Conservation (phyloP, 176 grass and related monocot species). For the Bolboschoenus planiculmis region DNA sequence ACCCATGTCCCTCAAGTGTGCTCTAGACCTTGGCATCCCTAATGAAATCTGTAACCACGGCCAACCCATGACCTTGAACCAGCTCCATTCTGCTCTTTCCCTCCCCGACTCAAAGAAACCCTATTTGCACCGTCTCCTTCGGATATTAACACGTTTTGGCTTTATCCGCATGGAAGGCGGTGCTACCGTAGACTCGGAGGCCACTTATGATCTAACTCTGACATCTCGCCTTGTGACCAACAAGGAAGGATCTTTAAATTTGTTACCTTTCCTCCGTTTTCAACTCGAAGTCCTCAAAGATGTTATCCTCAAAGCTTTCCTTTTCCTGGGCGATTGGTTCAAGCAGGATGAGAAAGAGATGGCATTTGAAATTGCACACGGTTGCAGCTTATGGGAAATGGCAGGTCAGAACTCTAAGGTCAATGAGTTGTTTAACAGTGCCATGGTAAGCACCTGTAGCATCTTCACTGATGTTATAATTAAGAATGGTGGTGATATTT, state of each 20-base stretch:
- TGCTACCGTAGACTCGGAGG: background rate
- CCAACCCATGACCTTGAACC: constrained; percentile 2
- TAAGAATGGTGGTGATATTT: background rate
- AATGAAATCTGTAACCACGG: constrained; percentile 36
- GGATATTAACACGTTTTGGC: background rate
- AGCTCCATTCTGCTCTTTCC: constrained; percentile 8
- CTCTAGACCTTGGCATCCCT: constrained; percentile 31
- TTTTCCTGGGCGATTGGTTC: constrained; percentile 31
- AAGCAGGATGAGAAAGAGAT: background rate
- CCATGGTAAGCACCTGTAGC: constrained; percentile 9
- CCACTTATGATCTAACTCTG: constrained; percentile 22
- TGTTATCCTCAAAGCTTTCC: background rate
- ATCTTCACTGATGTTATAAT: background rate
- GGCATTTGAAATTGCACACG: constrained; percentile 14
- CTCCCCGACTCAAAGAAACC: constrained; percentile 15
- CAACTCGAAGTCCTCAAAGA: background rate
- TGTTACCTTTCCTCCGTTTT: background rate
- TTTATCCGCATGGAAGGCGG: background rate
- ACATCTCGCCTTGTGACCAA: constrained; percentile 15
- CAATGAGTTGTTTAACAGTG: constrained; percentile 23
- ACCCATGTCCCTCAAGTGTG: constrained; percentile 41
- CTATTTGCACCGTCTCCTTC: constrained; percentile 25
- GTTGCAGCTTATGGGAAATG: constrained; percentile 11
- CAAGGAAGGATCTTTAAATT: background rate
- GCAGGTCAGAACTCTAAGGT: background rate